Percentiles rank a stretch among this genome's conserved stretches.
phyloP scores from a whole-genome alignment of 768 basidiomycete genomes.

The Mycena capillaripes region DNA sequence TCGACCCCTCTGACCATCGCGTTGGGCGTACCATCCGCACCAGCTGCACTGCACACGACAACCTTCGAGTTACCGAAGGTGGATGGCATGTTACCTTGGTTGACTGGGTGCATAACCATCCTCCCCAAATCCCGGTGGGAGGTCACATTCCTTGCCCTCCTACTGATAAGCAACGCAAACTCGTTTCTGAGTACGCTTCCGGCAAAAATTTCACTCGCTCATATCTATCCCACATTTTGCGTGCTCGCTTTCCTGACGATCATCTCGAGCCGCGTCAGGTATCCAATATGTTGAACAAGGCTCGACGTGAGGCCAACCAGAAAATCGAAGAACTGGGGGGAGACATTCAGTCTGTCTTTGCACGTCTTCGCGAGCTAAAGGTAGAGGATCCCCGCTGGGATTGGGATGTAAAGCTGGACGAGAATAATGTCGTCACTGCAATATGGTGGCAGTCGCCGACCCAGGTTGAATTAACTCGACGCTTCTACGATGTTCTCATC shows the following conservation, averaged over 20 bases:
- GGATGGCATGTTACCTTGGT: neutral
- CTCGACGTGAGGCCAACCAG: constrained; percentile 29
- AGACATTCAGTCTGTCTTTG: constrained; percentile 43
- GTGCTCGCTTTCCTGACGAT: constrained; percentile 28
- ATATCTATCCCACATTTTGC: constrained; percentile 23
- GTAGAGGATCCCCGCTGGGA: constrained; percentile 39
- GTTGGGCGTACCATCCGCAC: constrained; percentile 10
- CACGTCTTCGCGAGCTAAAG: constrained; percentile 34
- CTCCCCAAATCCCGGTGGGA: neutral
- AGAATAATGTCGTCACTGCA: constrained; percentile 32
- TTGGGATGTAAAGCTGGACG: constrained; percentile 39
- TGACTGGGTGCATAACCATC: neutral
- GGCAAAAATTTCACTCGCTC: constrained; percentile 1
- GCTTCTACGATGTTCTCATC: constrained; percentile 47
- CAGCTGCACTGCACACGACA: constrained; percentile 40
- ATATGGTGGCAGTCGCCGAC: constrained; percentile 51
- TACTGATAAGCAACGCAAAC: neutral
- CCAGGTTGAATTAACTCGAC: constrained; percentile 40
- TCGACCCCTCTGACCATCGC: constrained; percentile 30
- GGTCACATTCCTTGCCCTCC: neutral
- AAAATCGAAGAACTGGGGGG: constrained; percentile 43
- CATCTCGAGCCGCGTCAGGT: constrained; percentile 49
- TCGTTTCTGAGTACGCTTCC: constrained; percentile 1
- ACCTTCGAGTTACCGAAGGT: constrained; percentile 27
- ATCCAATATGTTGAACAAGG: constrained; percentile 43